phyloP scores from a whole-genome alignment of 495 filamentous ascomycete genomes.

The Aspergillus funiculosus region DNA sequence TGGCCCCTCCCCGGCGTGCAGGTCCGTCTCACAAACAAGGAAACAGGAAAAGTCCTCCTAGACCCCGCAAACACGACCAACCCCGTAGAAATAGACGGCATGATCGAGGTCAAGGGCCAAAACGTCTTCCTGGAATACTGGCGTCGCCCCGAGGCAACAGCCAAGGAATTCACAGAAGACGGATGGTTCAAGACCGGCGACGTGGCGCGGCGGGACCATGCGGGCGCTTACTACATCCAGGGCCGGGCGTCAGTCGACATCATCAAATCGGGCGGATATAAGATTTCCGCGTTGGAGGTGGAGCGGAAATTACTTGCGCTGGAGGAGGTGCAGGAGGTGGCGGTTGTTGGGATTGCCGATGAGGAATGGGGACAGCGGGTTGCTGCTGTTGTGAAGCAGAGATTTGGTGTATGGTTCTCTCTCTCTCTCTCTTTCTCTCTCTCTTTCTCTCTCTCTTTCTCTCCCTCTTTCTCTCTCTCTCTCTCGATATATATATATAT shows the following conservation, averaged over 20 bases:
- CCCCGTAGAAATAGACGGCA: conserved; percentile 34
- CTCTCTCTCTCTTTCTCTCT: neutral
- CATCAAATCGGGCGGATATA: conserved; percentile 45
- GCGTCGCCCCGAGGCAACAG: conserved; percentile 38
- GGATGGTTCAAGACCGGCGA: conserved; percentile 49
- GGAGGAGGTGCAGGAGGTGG: conserved; percentile 35
- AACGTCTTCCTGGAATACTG: conserved; percentile 45
- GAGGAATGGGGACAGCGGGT: conserved; percentile 45
- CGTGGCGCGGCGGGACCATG: conserved; percentile 34
- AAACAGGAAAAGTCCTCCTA: conserved; percentile 28
- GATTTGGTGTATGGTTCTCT: conserved; percentile 31
- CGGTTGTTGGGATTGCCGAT: conserved; percentile 39
- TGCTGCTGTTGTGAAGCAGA: conserved; percentile 38
- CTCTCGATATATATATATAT: neutral
- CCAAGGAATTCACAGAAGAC: conserved; percentile 38
- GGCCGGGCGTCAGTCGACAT: conserved; percentile 42
- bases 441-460: neutral
- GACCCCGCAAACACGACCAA: too few species aligned
- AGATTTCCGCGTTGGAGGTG: conserved; percentile 42
- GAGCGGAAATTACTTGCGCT: conserved; percentile 40
- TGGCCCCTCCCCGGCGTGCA: conserved; percentile 42
- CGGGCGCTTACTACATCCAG: conserved; percentile 41
- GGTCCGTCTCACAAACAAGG: conserved; percentile 38
- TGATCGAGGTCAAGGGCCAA: conserved; percentile 42
- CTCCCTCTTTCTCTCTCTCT: neutral